phyloP scores from a whole-genome alignment of 768 basidiomycete genomes.

The Boletus rubroflammeus region DNA sequence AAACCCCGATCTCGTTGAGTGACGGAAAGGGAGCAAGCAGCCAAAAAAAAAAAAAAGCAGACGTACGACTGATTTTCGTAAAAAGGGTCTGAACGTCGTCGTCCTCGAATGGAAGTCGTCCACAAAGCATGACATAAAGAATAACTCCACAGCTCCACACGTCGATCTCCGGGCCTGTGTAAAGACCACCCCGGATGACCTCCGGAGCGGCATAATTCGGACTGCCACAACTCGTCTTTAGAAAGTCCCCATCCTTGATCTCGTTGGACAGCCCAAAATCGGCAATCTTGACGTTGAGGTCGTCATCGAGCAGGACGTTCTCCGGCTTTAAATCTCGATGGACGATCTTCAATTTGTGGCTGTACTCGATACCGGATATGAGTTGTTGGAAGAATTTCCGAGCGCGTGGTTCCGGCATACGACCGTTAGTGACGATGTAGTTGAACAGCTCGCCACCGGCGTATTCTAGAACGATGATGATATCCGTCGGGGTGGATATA shows the following conservation, averaged over 20 bases:
- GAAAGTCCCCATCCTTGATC: conserved; percentile 93
- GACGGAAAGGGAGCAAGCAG: no score
- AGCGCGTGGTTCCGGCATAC: conserved; percentile 84
- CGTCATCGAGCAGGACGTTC: conserved; percentile 83
- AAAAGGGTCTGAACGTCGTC: conserved; percentile 92
- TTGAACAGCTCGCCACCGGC: conserved; percentile 97
- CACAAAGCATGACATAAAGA: conserved; percentile 96
- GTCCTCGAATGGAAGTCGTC: conserved; percentile 94
- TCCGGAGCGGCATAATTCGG: conserved; percentile 99
- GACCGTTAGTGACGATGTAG: conserved; percentile 92
- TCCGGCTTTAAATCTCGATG: conserved; percentile 98
- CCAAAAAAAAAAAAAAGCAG: not conserved
- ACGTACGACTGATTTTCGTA: conserved; percentile 87
- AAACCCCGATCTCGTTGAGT: not conserved
- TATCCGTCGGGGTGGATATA: conserved; percentile 91
- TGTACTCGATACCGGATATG: conserved; percentile 96
- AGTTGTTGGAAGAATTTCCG: conserved; percentile 98
- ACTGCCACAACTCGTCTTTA: conserved; percentile 96
- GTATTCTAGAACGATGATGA: conserved; percentile 97
- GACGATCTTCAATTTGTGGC: conserved; percentile 93
- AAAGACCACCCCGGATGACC: conserved; percentile 91
- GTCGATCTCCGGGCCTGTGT: conserved; percentile 97
- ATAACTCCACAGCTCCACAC: conserved; percentile 99
- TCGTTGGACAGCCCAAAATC: conserved; percentile 97
- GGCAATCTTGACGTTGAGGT: conserved; percentile 94